Conservation (phyloP, 1,284 basidiomycete genomes). For the Malassezia yamatoensis region DNA sequence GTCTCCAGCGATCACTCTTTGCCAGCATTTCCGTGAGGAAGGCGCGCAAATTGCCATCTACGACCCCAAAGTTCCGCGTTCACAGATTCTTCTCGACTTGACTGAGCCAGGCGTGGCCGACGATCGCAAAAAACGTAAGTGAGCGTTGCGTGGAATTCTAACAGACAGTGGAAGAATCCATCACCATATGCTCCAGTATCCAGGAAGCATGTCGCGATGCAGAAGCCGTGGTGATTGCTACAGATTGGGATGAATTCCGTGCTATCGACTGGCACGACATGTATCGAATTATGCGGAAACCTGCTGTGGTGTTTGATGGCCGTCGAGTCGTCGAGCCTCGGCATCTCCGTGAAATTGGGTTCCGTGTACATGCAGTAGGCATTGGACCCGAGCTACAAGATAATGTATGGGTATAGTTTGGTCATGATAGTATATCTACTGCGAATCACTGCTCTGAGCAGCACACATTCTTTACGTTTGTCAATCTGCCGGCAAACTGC, state of each 20-base stretch:
- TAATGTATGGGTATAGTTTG: slow-evolving; percentile 33
- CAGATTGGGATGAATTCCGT: slow-evolving; percentile 75
- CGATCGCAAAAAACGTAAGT: slow-evolving; percentile 57
- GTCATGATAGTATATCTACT: no score
- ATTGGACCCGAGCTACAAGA: slow-evolving; percentile 42
- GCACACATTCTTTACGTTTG: no score
- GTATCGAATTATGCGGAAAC: slow-evolving; percentile 84
- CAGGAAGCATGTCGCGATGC: slow-evolving; percentile 77
- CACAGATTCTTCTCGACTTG: slow-evolving; percentile 53
- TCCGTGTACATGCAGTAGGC: slow-evolving; percentile 61
- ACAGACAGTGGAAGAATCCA: slow-evolving; percentile 69
- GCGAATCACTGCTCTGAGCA: no score
- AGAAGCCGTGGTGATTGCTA: slow-evolving; percentile 74
- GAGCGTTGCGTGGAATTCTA: slow-evolving; percentile 51
- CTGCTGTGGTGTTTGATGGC: slow-evolving; percentile 67
- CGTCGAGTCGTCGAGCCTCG: slow-evolving; percentile 72
- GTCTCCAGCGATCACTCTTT: slow-evolving; percentile 87
- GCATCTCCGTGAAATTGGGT: slow-evolving; percentile 73
- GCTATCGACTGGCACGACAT: slow-evolving; percentile 78
- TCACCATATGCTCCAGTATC: slow-evolving; percentile 66
- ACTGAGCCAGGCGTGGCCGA: slow-evolving; percentile 53
- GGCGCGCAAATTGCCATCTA: slow-evolving; percentile 76
- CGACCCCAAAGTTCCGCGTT: slow-evolving; percentile 67
- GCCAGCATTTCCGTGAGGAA: slow-evolving; percentile 85
- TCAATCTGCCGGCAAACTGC: no score